phyloP scores from a whole-genome alignment of 2,329 filamentous ascomycete genomes.

The Monilinia laxa region DNA sequence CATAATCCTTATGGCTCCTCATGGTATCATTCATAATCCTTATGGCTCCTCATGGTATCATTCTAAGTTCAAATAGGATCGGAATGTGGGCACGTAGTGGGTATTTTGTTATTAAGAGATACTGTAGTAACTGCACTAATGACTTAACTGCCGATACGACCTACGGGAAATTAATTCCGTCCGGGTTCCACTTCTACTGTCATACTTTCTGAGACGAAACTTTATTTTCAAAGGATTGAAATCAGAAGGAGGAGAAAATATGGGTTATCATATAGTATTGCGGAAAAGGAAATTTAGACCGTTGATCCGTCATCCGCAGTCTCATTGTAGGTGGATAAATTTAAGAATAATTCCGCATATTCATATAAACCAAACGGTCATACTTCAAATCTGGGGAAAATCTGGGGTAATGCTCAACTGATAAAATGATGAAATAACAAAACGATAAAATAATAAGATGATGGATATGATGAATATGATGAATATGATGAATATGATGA shows the following conservation, averaged over 20 bases:
- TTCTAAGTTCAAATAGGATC: no score
- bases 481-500: no score
- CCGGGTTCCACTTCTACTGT: not conserved
- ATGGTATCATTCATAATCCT: no score
- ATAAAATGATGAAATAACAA: not conserved
- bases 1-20: no score
- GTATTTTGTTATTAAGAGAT: no score
- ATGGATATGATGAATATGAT: no score
- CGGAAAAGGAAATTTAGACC: not conserved
- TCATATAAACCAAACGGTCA: not conserved
- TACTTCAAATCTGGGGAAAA: not conserved
- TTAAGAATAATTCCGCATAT: not conserved
- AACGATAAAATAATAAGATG: not conserved
- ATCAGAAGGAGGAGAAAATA: not conserved
- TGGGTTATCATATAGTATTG: not conserved
- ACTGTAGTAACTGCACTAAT: no score
- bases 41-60: no score
- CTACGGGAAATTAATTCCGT: not conserved
- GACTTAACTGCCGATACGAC: no score
- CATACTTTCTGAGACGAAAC: not conserved
- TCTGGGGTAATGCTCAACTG: not conserved
- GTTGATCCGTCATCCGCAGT: not conserved
- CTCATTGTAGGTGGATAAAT: conserved; percentile 18
- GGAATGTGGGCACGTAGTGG: no score
- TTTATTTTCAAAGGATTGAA: not conserved